Evolutionary conservation across 768 basidiomycete genomes (phyloP).

Genomic region (Glaciozyma martinii): DNA sequence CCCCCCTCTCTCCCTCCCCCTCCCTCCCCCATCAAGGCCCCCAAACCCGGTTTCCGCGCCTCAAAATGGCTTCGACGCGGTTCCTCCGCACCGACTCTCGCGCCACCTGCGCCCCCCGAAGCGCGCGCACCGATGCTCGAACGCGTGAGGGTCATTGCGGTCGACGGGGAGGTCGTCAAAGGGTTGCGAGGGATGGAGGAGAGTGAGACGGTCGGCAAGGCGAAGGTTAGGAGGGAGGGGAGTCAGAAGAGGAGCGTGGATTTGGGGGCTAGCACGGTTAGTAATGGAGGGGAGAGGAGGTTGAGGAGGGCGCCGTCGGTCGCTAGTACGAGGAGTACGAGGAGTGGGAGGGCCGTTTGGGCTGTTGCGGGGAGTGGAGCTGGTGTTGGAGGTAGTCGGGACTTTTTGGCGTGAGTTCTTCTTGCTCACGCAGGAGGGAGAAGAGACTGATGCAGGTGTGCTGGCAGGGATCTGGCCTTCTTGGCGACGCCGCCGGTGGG

Average conservation of each 20-base stretch:
- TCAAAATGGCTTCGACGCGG: background rate
- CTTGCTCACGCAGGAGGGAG: background rate
- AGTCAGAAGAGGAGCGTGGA: background rate
- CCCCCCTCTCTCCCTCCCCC: background rate
- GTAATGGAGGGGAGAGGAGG: background rate
- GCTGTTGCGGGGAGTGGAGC: background rate
- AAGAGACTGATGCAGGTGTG: background rate
- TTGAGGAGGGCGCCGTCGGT: background rate
- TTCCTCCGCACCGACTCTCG: background rate
- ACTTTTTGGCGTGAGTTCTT: background rate
- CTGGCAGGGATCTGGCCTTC: conserved; percentile 7
- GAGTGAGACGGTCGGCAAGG: background rate
- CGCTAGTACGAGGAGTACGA: background rate
- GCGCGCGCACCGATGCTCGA: background rate
- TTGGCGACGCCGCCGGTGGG: background rate
- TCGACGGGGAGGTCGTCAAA: background rate
- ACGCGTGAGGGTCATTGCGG: background rate
- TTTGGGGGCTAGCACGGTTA: background rate
- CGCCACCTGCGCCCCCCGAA: too few relatives aligned
- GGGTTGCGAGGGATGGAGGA: background rate
- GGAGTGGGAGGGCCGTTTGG: background rate
- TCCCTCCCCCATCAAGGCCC: background rate
- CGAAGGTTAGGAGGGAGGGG: background rate
- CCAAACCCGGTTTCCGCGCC: background rate
- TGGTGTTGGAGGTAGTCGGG: background rate